A percentile compares a stretch with the other conserved stretches of the same genome.
These are phyloP conservation scores for Candida glaebosa DNA, from an alignment of 805 yeast species.

Conservation along the genomic window DNA sequence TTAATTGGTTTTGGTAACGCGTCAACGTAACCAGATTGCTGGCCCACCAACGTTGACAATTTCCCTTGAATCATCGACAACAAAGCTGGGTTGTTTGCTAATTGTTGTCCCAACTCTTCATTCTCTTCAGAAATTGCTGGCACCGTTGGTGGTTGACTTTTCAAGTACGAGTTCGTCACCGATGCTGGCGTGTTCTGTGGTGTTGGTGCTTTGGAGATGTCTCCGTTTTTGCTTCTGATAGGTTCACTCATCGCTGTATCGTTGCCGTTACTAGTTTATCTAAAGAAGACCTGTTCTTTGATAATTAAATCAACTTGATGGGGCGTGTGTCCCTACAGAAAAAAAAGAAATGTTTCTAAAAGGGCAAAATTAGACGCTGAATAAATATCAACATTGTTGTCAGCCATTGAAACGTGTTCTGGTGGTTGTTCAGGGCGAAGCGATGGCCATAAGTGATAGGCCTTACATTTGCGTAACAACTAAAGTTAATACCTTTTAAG, in stretches of 20 bases:
- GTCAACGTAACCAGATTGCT: constrained; percentile 81
- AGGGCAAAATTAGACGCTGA: too few relatives aligned
- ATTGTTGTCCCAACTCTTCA: constrained; percentile 48
- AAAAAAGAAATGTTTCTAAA: too few relatives aligned
- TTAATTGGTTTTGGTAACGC: constrained; percentile 69
- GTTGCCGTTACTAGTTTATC: too few relatives aligned
- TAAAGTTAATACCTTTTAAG: too few relatives aligned
- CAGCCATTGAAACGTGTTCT: too few relatives aligned
- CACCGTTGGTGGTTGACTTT: constrained; percentile 53
- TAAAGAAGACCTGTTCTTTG: constrained; percentile 3
- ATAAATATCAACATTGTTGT: too few relatives aligned
- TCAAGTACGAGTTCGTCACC: constrained; percentile 69
- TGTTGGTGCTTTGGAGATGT: constrained; percentile 90
- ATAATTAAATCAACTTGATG: neutral
- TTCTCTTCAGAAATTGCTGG: constrained; percentile 63
- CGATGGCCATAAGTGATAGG: too few relatives aligned
- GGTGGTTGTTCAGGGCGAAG: too few relatives aligned
- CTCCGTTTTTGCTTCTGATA: constrained; percentile 66
- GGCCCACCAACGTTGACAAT: constrained; percentile 78
- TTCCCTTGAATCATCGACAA: constrained; percentile 88
- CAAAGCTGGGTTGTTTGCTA: constrained; percentile 78
- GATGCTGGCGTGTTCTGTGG: constrained; percentile 98
- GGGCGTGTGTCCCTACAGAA: neutral
- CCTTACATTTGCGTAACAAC: too few relatives aligned
- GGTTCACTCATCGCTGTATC: constrained; percentile 94